Evolutionary conservation across 2,329 filamentous ascomycete species (phyloP).

Genomic region (Aureobasidium sp.): DNA sequence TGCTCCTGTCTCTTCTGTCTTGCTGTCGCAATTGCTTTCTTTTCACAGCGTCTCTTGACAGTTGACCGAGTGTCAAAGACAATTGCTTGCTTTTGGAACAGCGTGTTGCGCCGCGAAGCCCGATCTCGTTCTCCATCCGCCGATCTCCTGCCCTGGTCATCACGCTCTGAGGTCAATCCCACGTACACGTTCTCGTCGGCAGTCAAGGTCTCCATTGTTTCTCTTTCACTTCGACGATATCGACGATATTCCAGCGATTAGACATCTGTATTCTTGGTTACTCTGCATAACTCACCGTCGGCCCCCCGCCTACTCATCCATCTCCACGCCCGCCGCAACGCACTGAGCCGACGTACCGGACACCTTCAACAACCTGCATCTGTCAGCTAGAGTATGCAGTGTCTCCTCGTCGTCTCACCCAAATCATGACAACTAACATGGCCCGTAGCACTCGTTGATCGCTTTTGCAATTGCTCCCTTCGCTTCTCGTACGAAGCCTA

Average conservation of each 20-base stretch:
- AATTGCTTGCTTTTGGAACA: constrained; percentile 1
- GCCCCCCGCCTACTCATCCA: constrained; percentile 1
- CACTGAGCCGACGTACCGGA: neutral
- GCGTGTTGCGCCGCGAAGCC: neutral
- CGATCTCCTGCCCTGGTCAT: constrained; percentile 5
- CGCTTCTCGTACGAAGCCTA: neutral
- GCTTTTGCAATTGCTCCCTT: neutral
- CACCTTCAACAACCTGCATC: neutral
- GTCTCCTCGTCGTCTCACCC: neutral
- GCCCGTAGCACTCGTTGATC: neutral
- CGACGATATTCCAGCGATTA: neutral
- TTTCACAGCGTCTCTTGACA: neutral
- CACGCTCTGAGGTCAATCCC: neutral
- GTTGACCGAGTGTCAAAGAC: neutral
- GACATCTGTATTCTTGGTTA: constrained; percentile 3
- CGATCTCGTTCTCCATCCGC: constrained; percentile 12
- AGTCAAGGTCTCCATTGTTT: constrained; percentile 1
- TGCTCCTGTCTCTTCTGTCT: neutral
- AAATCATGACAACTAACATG: neutral
- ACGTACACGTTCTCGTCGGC: neutral
- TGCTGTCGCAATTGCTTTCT: neutral
- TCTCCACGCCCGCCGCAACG: neutral
- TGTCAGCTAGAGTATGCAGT: constrained; percentile 10
- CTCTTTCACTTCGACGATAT: neutral
- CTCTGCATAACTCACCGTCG: neutral